Conservation (phyloP, 345 rosid species). For the Tarenaya hassleriana region DNA sequence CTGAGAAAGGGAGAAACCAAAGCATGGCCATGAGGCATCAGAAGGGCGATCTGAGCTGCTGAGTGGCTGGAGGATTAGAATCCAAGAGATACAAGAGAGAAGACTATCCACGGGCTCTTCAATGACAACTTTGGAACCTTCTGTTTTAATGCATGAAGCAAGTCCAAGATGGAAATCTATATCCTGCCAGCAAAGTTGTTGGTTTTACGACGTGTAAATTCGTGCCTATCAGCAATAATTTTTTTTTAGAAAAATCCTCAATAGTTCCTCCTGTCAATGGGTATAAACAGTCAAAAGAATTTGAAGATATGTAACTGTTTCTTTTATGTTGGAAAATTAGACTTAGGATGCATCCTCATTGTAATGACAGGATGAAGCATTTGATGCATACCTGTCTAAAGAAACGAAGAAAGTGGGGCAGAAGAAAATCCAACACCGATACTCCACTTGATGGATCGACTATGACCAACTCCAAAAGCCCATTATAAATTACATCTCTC, state of each 20-base stretch:
- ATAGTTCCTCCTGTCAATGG: not conserved
- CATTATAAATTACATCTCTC: slow-evolving; percentile 53
- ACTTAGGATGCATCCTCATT: slow-evolving; percentile 15
- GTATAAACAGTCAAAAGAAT: not conserved
- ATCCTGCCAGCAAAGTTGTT: slow-evolving; percentile 38
- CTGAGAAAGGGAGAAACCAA: slow-evolving; percentile 85
- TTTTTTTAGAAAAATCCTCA: not conserved
- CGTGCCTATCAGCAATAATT: slow-evolving; percentile 4
- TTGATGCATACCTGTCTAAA: slow-evolving; percentile 52
- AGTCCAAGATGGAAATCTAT: slow-evolving; percentile 46
- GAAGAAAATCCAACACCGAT: slow-evolving; percentile 62
- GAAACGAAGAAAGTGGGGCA: slow-evolving; percentile 69
- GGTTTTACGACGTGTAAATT: slow-evolving; percentile 13
- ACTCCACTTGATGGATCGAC: slow-evolving; percentile 52
- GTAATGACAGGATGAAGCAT: slow-evolving; percentile 19
- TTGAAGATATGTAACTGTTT: slow-evolving; percentile 3
- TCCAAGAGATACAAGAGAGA: slow-evolving; percentile 68
- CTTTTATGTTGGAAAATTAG: not conserved
- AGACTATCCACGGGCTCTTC: slow-evolving; percentile 78
- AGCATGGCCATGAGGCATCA: slow-evolving; percentile 49
- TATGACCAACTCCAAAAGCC: slow-evolving; percentile 68
- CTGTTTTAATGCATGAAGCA: slow-evolving; percentile 44
- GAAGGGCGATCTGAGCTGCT: slow-evolving; percentile 34
- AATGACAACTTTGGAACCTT: slow-evolving; percentile 40
- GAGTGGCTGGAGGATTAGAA: slow-evolving; percentile 54